Conservation (phyloP, 176 grass and related monocot genomes). For the Carex parvula region DNA sequence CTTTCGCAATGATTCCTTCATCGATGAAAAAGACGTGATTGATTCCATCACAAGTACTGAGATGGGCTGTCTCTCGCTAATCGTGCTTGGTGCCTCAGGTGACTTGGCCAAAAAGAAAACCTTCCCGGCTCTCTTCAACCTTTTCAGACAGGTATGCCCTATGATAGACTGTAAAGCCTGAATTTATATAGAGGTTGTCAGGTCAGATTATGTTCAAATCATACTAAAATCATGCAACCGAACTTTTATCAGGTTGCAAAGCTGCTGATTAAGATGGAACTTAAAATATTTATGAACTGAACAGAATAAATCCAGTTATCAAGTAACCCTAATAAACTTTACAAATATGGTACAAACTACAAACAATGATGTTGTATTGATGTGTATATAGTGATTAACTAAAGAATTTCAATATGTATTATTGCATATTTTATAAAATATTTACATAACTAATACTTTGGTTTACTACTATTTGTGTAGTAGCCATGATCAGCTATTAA, state of each 20-base stretch:
- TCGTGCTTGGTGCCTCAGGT: conserved; percentile 96
- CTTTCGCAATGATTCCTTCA: conserved; percentile 51
- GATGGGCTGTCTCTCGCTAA: conserved; percentile 65
- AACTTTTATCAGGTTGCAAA: neutral
- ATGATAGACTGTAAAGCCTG: neutral
- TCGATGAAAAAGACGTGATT: conserved; percentile 46
- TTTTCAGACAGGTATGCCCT: conserved; percentile 78
- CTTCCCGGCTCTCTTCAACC: conserved; percentile 91
- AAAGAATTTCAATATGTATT: neutral
- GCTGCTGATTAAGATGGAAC: neutral
- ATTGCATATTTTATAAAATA: neutral
- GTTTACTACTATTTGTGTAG: neutral
- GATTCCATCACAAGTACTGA: conserved; percentile 34
- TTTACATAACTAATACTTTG: neutral
- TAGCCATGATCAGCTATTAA: neutral
- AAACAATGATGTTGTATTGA: neutral
- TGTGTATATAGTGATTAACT: neutral
- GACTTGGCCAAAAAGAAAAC: conserved; percentile 99
- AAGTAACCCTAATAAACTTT: neutral
- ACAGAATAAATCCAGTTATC: conserved; percentile 20
- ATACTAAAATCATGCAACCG: neutral
- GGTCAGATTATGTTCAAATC: neutral
- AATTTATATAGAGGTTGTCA: neutral
- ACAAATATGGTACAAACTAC: neutral
- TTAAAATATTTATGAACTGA: conserved; percentile 13